Evolutionary conservation across 352 stramenopile species (phyloP).

Genomic region (Bremia lactucae): DNA sequence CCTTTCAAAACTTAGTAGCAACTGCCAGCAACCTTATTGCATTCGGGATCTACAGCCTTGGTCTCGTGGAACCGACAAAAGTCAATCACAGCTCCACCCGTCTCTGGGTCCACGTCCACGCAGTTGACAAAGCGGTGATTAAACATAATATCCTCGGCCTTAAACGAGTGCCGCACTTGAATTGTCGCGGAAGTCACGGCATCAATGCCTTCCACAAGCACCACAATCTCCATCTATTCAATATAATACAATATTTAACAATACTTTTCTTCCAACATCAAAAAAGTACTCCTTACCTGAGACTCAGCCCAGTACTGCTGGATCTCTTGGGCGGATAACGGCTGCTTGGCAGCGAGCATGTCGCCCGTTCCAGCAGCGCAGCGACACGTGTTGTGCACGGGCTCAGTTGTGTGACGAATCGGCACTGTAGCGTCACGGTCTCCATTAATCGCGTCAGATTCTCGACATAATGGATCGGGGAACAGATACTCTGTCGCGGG

Average conservation of each 20-base stretch:
- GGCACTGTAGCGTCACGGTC: constrained; percentile 40
- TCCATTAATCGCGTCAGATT: constrained; percentile 50
- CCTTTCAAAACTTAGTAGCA: constrained; percentile 29
- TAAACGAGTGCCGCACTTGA: constrained; percentile 94
- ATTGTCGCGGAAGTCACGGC: constrained; percentile 90
- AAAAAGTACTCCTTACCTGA: constrained; percentile 27
- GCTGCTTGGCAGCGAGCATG: constrained; percentile 17
- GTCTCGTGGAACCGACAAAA: constrained; percentile 86
- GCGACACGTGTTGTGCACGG: constrained; percentile 34
- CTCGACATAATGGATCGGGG: constrained; percentile 45
- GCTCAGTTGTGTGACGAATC: constrained; percentile 13
- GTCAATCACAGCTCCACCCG: constrained; percentile 79
- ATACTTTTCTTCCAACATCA: not conserved
- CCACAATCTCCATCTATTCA: constrained; percentile 89
- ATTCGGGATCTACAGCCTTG: constrained; percentile 35
- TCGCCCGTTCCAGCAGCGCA: constrained; percentile 19
- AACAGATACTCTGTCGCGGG: constrained; percentile 53
- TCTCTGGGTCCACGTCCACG: constrained; percentile 64
- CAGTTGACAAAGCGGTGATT: constrained; percentile 90
- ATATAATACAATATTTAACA: constrained; percentile 1
- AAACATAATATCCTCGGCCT: constrained; percentile 86
- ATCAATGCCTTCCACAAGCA: constrained; percentile 93
- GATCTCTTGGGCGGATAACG: constrained; percentile 38
- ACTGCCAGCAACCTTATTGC: constrained; percentile 43
- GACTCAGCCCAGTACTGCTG: constrained; percentile 67